Conservation (phyloP, 2,329 filamentous ascomycete genomes). For the Pseudogymnoascus destructans region DNA sequence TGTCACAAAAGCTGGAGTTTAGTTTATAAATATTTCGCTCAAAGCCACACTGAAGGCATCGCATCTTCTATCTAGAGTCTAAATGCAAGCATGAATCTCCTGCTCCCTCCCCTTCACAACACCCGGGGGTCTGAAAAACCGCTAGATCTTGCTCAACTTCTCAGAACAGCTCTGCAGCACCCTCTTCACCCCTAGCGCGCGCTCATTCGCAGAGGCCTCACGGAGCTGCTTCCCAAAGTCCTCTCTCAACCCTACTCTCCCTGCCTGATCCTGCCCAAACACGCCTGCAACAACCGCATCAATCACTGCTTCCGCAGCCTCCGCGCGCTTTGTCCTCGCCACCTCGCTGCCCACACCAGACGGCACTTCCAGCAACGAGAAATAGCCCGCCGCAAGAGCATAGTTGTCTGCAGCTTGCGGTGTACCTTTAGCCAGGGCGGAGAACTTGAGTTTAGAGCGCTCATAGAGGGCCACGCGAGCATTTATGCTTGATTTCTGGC, state of each 20-base stretch:
- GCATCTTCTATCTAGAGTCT: background rate
- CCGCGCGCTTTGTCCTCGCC: conserved; percentile 23
- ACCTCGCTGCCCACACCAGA: conserved; percentile 24
- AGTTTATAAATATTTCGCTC: background rate
- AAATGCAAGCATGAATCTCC: background rate
- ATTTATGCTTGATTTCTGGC: conserved; percentile 22
- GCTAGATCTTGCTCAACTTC: background rate
- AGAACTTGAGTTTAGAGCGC: conserved; percentile 22
- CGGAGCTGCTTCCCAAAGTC: conserved; percentile 18
- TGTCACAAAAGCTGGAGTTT: background rate
- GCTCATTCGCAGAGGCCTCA: conserved; percentile 11
- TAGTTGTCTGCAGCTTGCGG: conserved; percentile 15
- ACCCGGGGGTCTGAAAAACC: background rate
- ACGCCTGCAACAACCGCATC: conserved; percentile 19
- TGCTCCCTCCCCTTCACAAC: background rate
- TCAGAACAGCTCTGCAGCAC: background rate
- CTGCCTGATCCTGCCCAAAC: conserved; percentile 20
- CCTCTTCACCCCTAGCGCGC: conserved; percentile 6
- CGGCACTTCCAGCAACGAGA: conserved; percentile 21
- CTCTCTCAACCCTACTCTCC: conserved; percentile 12
- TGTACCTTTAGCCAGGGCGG: conserved; percentile 17
- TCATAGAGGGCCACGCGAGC: conserved; percentile 24
- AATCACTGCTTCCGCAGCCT: conserved; percentile 24
- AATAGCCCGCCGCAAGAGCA: conserved; percentile 18
- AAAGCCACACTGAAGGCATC: background rate